Evolutionary conservation across 495 filamentous ascomycete species (phyloP), one percentile per base, ranked within the genome.

Genomic region (Aspergillus hancockii): DNA sequence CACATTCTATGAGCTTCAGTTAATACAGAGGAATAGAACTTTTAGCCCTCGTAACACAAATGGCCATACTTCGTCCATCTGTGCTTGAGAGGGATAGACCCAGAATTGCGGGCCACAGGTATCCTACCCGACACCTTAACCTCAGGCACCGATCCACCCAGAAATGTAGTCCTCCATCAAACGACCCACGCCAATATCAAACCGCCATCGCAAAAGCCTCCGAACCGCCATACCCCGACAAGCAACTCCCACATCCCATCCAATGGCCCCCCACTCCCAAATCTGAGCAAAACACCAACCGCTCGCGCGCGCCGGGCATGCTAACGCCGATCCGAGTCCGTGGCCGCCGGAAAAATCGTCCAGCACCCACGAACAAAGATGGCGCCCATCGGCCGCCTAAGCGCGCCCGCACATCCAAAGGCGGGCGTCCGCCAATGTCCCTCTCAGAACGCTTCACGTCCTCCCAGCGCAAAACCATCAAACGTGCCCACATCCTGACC

Each of bases 261-360:
- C 13, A 16, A 41, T 41, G 38, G 38, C 38, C n/a, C 38, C 8
- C 13, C 32, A 14, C 32, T 14, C 4, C 10, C 38, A 41, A 41
- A 16, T 41, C 14, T 16, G 16, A 25, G 25, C 7, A 28, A 28
- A 4, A 14, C 32, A 10, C 32, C 8, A 36, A 36, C 38, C 38
- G 14, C 38, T n/a, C 38, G n/a, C 12, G 38, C 38, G 14, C 38
- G 55, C 51, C 46, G 54, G 63, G 38, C 53, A 71, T 64, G 61
- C 62, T 62, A 21, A 71, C 63, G 40, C 68, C 68, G n/a, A 71
- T 71, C 52, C 49, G 57, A 31, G 60, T 65, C 36, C 68, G 68
- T 41, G 68, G 68, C 54, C 64, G 66, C 52, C 58, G 66, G 40
- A 71, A 65, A 51, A 56, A 34, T 50, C 54, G 16, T 25, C 50